Evolutionary conservation across 352 stramenopile genomes (phyloP), one percentile per base, ranked within the genome.

Genomic region (Globisporangium polare): DNA sequence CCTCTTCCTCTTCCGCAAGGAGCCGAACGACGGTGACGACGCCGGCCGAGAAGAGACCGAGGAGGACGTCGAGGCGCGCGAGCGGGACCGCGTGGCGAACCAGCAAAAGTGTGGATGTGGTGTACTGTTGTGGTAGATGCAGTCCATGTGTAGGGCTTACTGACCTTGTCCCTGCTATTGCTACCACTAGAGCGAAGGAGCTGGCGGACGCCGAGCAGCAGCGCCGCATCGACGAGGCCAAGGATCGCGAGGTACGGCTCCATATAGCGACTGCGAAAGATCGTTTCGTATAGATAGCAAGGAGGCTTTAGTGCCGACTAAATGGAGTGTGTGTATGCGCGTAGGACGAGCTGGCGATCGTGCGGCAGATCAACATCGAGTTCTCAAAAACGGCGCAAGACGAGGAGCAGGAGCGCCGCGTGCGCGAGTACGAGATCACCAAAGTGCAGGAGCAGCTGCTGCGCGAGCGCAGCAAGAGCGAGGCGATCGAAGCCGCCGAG

Each of bases 331-430:
- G 26, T 27, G 15, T 12, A 18, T 7, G 24, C 1, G 5, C 4
- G 7, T 29, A 83, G 72, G 65, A 87, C 39, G 80, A 92, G 50
- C n/a, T 78, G 15, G 76, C 62, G 26, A 74, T 92, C 53, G 78
- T 89, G 50, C 80, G 83, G 10, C 77, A 90, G 67, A 89, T 90
- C 67, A 90, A 92, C 58, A 74, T 87, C 18, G 78, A 90, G 64
- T 78, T 73, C 39, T 86, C 77, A 1, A 86, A 88, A 52, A 69
- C 64, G 0, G 78, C 75, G 3, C 80, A 78, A 22, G 74, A 90
- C 29, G 74, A 86, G 47, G 83, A 92, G 58, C 72, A 84, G 31
- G 74, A 85, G 53, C 78, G 80, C 2, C 78, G 83, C 27, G 68
- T 92, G 56, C 73, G 69, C 46, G 80, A 90, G 62, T 77, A 87